These are phyloP conservation scores for Talaromyces wortmannii DNA, from an alignment of 495 filamentous ascomycete species.

Conservation along the genomic window DNA sequence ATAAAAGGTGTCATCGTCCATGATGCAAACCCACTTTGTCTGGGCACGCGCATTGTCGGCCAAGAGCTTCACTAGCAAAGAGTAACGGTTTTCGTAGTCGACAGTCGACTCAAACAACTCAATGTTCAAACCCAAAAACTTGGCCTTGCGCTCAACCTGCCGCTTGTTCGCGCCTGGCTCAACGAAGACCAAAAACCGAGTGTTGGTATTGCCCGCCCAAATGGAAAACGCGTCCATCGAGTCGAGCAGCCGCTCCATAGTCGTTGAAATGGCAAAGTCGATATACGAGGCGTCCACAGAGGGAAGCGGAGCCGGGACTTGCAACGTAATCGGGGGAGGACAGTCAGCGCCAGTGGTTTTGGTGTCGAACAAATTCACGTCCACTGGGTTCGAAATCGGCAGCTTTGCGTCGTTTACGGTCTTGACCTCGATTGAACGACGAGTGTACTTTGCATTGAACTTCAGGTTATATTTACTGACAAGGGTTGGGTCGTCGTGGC, in stretches of 20 bases:
- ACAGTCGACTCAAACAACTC: slow-evolving; percentile 42
- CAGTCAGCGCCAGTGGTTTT: slow-evolving; percentile 14
- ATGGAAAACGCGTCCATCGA: slow-evolving; percentile 51
- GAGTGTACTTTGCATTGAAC: slow-evolving; percentile 29
- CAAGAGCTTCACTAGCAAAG: slow-evolving; percentile 48
- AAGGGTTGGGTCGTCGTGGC: slow-evolving; percentile 24
- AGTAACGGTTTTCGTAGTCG: slow-evolving; percentile 50
- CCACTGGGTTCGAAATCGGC: slow-evolving; percentile 24
- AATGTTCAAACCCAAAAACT: slow-evolving; percentile 41
- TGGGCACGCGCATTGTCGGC: slow-evolving; percentile 33
- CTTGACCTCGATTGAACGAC: slow-evolving; percentile 32
- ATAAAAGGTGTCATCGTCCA: slow-evolving; percentile 70
- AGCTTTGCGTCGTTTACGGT: slow-evolving; percentile 18
- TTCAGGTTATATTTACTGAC: slow-evolving; percentile 21
- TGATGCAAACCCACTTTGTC: slow-evolving; percentile 53
- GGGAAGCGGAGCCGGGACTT: slow-evolving; percentile 23
- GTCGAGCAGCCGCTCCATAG: slow-evolving; percentile 44
- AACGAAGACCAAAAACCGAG: slow-evolving; percentile 48
- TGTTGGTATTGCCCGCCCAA: slow-evolving; percentile 52
- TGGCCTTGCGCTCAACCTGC: slow-evolving; percentile 28
- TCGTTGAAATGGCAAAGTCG: slow-evolving; percentile 57
- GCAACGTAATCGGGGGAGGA: slow-evolving; percentile 22
- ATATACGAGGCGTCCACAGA: slow-evolving; percentile 43
- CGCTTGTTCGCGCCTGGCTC: slow-evolving; percentile 35
- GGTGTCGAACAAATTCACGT: slow-evolving; percentile 23